Evolutionary conservation across 2,329 filamentous ascomycete species (phyloP), one percentile per base, ranked within the genome.

Genomic region (Fusarium transvaalense): DNA sequence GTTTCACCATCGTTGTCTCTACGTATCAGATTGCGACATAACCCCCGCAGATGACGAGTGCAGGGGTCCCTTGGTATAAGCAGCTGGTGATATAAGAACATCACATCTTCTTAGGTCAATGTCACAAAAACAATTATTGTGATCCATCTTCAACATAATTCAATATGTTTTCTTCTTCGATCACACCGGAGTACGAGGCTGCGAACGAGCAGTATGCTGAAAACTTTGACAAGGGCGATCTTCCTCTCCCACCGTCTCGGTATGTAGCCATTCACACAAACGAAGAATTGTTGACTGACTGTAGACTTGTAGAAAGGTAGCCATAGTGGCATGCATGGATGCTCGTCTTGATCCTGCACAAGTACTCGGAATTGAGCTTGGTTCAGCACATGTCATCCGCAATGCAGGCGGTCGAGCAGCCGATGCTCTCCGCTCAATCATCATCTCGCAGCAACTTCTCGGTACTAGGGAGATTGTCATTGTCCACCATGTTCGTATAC

Each of bases 341-440:
- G 91, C 92, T 3, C 88, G 92, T 25, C 82, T 89, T 63, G 72
- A 95, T 72, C 89, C 92, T 0, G 67, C 56, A 5, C 71, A 68
- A 35, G 43, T 64, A 1, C 67, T 74, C 1, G 71, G 71, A 0
- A 69, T 74, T 13, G 66, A 62, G 15, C 53, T 74, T 4, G 92
- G 92, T 29, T 91, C 93, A 63, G 92, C 92, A 0, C 92, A 96
- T 76, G 87, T 94, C n/a, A 90, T 94, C 61, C 89, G 92, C 55
- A 94, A 94, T 68, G 91, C 89, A 4, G 90, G 90, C 4, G 91
- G 83, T 2, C 88, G 85, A 23, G 89, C 87, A 2, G 79, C 82
- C 29, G 92, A 95, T 53, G 91, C 89, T 0, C 83, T 94, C 9
- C 89, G 92, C 38, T 92, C 88, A 10, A 84, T 96, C 50, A 80